Percentiles rank a stretch among this genome's conserved stretches.
Conservation (phyloP, 1,284 basidiomycete genomes). For the Phylloboletellus chloephorus region DNA sequence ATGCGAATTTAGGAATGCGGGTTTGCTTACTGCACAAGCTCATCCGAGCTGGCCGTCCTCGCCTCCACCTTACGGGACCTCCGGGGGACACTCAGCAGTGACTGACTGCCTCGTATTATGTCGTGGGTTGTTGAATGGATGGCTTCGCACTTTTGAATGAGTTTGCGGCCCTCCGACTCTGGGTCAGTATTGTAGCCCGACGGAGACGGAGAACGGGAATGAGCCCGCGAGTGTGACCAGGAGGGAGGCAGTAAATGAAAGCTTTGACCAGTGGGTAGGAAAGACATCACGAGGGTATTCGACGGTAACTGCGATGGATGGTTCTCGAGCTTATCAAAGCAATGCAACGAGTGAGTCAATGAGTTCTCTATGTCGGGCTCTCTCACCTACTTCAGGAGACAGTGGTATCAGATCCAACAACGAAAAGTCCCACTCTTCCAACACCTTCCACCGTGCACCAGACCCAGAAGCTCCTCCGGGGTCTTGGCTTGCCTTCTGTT, state of each 20-base stretch:
- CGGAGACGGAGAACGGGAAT: constrained; percentile 46
- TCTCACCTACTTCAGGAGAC: constrained; percentile 54
- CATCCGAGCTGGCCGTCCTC: constrained; percentile 57
- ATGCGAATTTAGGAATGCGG: constrained; percentile 6
- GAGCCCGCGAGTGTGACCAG: constrained; percentile 26
- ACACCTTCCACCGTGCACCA: constrained; percentile 51
- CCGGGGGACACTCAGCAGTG: constrained; percentile 17
- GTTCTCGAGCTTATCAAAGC: constrained; percentile 36
- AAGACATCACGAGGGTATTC: constrained; percentile 65
- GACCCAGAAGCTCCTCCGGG: constrained; percentile 7
- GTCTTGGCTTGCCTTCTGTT: constrained; percentile 37
- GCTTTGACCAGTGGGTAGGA: constrained; percentile 52
- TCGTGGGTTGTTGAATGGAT: constrained; percentile 20
- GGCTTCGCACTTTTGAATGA: constrained; percentile 25
- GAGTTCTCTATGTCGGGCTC: constrained; percentile 6
- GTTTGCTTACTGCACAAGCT: constrained; percentile 59
- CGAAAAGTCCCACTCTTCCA: constrained; percentile 66
- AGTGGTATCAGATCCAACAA: constrained; percentile 57
- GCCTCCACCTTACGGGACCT: constrained; percentile 26
- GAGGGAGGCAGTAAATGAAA: constrained; percentile 50
- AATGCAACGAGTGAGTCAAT: constrained; percentile 9
- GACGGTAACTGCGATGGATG: constrained; percentile 55
- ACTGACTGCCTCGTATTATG: constrained; percentile 14
- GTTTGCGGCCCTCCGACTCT: constrained; percentile 45
- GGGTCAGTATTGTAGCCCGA: constrained; percentile 68